Evolutionary conservation across 371 early-diverging fungal genomes (phyloP).

Genomic region (Rhizopus delemar): DNA sequence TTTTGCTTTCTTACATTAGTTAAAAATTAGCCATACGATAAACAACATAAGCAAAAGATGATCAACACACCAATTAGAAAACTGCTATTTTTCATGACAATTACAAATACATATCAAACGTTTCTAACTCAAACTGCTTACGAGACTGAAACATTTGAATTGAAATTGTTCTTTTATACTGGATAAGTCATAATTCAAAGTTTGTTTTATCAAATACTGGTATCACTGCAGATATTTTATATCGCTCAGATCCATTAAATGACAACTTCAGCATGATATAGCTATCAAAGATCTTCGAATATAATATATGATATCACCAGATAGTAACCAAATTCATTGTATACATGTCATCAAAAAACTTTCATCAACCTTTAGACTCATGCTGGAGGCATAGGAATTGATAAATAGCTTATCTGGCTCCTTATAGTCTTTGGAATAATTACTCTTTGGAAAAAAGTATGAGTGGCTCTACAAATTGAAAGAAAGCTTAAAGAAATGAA

Average conservation of each 20-base stretch:
- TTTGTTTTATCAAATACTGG: too few relatives aligned
- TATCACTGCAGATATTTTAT: conserved; percentile 37
- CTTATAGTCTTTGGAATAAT: conserved; percentile 63
- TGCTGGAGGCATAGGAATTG: conserved; percentile 57
- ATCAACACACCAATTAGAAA: too few relatives aligned
- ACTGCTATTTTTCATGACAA: too few relatives aligned
- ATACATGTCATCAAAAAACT: conserved; percentile 27
- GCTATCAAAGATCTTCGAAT: conserved; percentile 46
- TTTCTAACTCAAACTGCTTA: too few relatives aligned
- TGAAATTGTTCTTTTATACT: too few relatives aligned
- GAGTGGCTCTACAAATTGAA: conserved; percentile 47
- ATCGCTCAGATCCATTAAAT: conserved; percentile 53
- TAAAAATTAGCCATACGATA: too few relatives aligned
- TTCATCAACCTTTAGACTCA: conserved; percentile 56
- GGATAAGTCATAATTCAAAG: too few relatives aligned
- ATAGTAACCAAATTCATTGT: conserved; percentile 44
- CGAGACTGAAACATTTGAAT: too few relatives aligned
- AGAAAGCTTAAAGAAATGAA: conserved; percentile 35
- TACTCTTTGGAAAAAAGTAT: conserved; percentile 51
- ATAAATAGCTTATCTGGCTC: conserved; percentile 54
- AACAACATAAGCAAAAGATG: too few relatives aligned
- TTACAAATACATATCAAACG: too few relatives aligned
- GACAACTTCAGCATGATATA: conserved; percentile 22
- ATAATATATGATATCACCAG: conserved; percentile 47
- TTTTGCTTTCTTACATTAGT: too few relatives aligned